Evolutionary conservation across 177 flowering plant genomes (phyloP).

Genomic region (Vitis hybrid): DNA sequence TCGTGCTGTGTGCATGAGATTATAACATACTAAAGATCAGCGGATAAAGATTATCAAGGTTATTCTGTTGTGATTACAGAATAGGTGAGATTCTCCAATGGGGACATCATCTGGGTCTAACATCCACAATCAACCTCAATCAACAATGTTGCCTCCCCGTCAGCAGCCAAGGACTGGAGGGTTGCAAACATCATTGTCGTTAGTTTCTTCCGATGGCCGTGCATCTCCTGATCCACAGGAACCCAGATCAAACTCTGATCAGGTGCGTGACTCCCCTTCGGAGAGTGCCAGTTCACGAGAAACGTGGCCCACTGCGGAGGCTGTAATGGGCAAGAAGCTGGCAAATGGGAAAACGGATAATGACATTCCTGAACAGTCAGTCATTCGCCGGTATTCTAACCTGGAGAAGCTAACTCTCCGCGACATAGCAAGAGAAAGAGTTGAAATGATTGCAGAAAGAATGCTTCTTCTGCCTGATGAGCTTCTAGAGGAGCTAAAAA

Average conservation of each 20-base stretch:
- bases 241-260: constrained; percentile 67
- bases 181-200: constrained; percentile 67
- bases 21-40: too few species aligned
- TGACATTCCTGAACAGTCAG: constrained; percentile 67
- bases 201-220: constrained; percentile 51
- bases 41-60: not conserved
- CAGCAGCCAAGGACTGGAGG: constrained; percentile 67
- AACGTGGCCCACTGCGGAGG: constrained; percentile 78
- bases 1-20: not conserved
- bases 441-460: constrained; percentile 66
- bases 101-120: constrained; percentile 73
- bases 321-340: constrained; percentile 49
- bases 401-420: constrained; percentile 72
- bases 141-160: constrained; percentile 78
- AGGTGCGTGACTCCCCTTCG: constrained; percentile 78
- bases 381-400: constrained; percentile 59
- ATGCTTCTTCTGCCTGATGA: constrained; percentile 76
- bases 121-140: constrained; percentile 51
- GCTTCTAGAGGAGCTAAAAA: constrained; percentile 71
- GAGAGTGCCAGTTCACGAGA: constrained; percentile 97
- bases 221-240: constrained; percentile 60
- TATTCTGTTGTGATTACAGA: not conserved
- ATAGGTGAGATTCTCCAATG: constrained; percentile 24
- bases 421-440: constrained; percentile 77
- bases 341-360: constrained; percentile 70